Evolutionary conservation across 1,284 basidiomycete genomes (phyloP), one percentile per base, ranked within the genome.

Genomic region (Boletus semigastroideus): DNA sequence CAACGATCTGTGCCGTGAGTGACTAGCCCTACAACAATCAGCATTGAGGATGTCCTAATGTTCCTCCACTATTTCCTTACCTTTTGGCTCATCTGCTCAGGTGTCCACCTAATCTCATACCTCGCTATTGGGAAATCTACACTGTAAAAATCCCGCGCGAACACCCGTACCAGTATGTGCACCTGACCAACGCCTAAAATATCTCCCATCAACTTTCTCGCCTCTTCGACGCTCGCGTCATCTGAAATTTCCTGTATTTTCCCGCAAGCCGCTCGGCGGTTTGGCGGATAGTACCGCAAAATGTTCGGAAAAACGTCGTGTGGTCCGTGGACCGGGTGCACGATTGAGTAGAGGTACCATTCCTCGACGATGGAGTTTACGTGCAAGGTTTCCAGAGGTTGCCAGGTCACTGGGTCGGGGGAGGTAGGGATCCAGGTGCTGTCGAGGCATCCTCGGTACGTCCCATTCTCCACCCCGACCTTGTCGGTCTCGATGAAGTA

Each of bases 151-250:
- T 36, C 34, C 34, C 34, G n/a, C 28, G 76, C 75, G 17, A 92
- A 74, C 40, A 90, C 52, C 43, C 86, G 72, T 37, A 84, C 78
- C 0, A 87, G 87, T 1, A 90, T 61, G 63, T 91, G 77, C 3
- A 90, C 87, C 65, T 90, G 87, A 8, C 77, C 82, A n/a, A n/a
- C 33, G 54, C 83, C 81, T 56, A 87, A 63, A 13, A 87, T 78
- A 51, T 81, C 74, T 1, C 87, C 88, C 54, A 59, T 62, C 43
- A 51, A 19, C 57, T 65, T 72, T 55, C 69, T 62, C 25, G 75
- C 70, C 48, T 79, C 80, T 39, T 78, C 74, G 11, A 58, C 64
- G 1, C 60, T 67, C 10, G 76, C 72, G 27, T 69, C 65, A 0
- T 72, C 66, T 73, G 63, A 3, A 36, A 16, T 9, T 63, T 64